Percentiles rank a stretch among this genome's conserved stretches.
Evolutionary conservation across 1,284 basidiomycete species (phyloP).

Genomic region (Puccinia polysora): DNA sequence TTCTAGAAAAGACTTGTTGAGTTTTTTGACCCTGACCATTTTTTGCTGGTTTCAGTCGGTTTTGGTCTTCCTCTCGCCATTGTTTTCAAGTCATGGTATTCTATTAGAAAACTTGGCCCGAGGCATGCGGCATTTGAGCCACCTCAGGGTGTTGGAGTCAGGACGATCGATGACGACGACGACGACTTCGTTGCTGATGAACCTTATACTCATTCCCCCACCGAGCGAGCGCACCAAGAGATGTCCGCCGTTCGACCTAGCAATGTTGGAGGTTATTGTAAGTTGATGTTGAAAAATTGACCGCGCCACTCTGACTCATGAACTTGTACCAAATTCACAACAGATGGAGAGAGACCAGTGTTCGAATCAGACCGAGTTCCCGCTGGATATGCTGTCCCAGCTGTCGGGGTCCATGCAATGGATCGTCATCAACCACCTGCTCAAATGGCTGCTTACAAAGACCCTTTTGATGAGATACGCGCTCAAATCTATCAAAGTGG

Average conservation of each 20-base stretch:
- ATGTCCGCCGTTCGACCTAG: conserved; percentile 34
- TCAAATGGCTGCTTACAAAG: conserved; percentile 34
- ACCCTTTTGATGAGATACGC: conserved; percentile 42
- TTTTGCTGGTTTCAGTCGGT: conserved; percentile 4
- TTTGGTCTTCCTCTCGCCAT: conserved; percentile 27
- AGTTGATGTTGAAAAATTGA: conserved; percentile 19
- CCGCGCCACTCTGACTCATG: no score
- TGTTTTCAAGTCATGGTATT: conserved; percentile 41
- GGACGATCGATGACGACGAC: conserved; percentile 27
- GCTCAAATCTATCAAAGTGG: conserved; percentile 40
- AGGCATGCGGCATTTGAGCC: conserved; percentile 36
- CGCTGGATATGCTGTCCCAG: conserved; percentile 17
- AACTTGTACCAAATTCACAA: not conserved
- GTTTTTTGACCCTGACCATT: not conserved
- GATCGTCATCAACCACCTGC: conserved; percentile 12
- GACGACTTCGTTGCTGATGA: conserved; percentile 32
- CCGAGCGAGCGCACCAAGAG: conserved; percentile 8
- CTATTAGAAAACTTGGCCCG: conserved; percentile 38
- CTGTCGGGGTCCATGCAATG: not conserved
- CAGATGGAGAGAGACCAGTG: conserved; percentile 39
- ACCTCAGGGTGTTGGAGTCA: conserved; percentile 28
- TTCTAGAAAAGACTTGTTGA: not conserved
- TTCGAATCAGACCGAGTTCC: conserved; percentile 39
- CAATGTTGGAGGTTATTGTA: conserved; percentile 42
- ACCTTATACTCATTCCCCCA: not conserved